A percentile compares a stretch with the other conserved stretches of the same genome.
These are phyloP conservation scores for Pseudopithomyces chartarum DNA, from an alignment of 2,329 filamentous ascomycete genomes.

Conservation along the genomic window DNA sequence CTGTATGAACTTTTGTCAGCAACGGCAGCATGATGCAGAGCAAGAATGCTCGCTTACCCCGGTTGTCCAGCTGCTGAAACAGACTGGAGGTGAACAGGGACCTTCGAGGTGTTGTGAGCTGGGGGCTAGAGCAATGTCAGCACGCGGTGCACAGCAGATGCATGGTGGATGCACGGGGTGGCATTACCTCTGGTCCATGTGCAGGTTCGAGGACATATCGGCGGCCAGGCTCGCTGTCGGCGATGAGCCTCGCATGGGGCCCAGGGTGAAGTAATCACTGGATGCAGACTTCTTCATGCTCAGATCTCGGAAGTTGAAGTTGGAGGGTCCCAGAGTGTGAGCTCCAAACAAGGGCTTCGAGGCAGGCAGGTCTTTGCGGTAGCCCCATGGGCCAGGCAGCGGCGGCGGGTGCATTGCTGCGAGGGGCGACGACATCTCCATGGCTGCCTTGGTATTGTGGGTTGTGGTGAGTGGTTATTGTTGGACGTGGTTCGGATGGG, in stretches of 20 bases:
- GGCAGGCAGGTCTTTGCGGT: slow-evolving; percentile 59
- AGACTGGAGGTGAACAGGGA: slow-evolving; percentile 80
- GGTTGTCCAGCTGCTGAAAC: slow-evolving; percentile 62
- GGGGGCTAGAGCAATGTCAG: slow-evolving; percentile 67
- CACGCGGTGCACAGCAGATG: too few relatives aligned
- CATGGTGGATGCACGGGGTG: slow-evolving; percentile 32
- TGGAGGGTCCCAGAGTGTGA: slow-evolving; percentile 64
- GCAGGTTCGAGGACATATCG: slow-evolving; percentile 95
- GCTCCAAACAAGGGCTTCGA: slow-evolving; percentile 59
- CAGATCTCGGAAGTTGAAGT: slow-evolving; percentile 77
- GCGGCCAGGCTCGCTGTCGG: slow-evolving; percentile 89
- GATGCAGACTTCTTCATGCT: slow-evolving; percentile 71
- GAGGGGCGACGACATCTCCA: slow-evolving; percentile 93
- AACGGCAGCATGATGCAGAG: slow-evolving; percentile 17
- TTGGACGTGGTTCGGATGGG: slow-evolving; percentile 11
- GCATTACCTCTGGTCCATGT: slow-evolving; percentile 87
- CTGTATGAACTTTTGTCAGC: slow-evolving; percentile 40
- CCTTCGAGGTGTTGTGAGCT: slow-evolving; percentile 79
- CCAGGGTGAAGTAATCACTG: slow-evolving; percentile 81
- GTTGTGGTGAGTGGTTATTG: slow-evolving; percentile 13
- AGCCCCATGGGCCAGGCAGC: slow-evolving; percentile 68
- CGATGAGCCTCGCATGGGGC: slow-evolving; percentile 80
- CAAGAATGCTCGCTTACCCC: slow-evolving; percentile 57
- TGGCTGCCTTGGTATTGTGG: slow-evolving; percentile 45
- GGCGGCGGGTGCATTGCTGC: slow-evolving; percentile 85